Conservation (phyloP, 805 yeast genomes). For the Candida tammaniensis region DNA sequence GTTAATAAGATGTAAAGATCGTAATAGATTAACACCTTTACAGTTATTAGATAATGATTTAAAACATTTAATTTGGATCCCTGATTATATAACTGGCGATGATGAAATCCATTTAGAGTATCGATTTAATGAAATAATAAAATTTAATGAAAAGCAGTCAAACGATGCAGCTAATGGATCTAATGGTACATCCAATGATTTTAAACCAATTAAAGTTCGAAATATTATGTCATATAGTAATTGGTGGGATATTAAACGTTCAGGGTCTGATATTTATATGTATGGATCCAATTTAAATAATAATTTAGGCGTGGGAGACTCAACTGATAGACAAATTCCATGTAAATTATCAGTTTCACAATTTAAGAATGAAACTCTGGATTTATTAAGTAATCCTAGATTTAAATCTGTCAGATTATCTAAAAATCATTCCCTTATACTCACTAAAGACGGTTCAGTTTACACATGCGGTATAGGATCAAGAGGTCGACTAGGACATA, state of each 20-base stretch:
- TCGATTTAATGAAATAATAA: conserved; percentile 16
- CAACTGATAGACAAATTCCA: conserved; percentile 44
- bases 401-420: conserved; percentile 51
- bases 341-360: conserved; percentile 33
- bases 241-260: conserved; percentile 46
- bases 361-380: conserved; percentile 15
- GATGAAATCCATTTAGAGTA: conserved; percentile 26
- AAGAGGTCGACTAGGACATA: conserved; percentile 69
- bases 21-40: conserved; percentile 69
- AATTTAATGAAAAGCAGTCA: conserved; percentile 4
- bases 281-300: conserved; percentile 63
- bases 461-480: conserved; percentile 66
- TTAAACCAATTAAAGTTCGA: conserved; percentile 5
- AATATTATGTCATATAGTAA: conserved; percentile 14
- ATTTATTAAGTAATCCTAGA: conserved; percentile 35
- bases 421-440: conserved; percentile 60
- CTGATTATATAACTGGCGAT: conserved; percentile 37
- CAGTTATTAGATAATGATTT: conserved; percentile 56
- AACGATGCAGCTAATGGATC: neutral
- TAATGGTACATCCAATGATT: neutral
- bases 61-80: conserved; percentile 42
- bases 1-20: conserved; percentile 58
- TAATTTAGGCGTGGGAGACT: conserved; percentile 65
- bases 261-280: conserved; percentile 58
- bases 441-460: conserved; percentile 55